Conservation (phyloP, 1,139 yeast species). For the Saccharomyces hybrid region DNA sequence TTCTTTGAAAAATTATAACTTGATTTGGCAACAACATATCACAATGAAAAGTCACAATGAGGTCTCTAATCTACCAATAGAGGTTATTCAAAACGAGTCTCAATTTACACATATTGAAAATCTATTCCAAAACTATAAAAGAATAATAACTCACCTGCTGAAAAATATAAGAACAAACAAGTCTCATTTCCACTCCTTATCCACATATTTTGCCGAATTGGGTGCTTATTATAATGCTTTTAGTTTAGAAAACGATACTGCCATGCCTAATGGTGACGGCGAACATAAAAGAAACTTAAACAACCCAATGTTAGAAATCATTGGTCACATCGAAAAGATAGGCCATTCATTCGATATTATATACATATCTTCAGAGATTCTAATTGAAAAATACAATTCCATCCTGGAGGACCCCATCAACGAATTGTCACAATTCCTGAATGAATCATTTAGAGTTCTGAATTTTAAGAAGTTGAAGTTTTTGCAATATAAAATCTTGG, state of each 20-base stretch:
- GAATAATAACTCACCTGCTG: slow-evolving; percentile 49
- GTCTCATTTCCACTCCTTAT: slow-evolving; percentile 32
- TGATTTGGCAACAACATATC: background rate
- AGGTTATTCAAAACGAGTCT: slow-evolving; percentile 23
- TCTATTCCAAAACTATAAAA: slow-evolving; percentile 52
- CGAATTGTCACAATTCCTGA: slow-evolving; percentile 74
- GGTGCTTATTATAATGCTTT: slow-evolving; percentile 58
- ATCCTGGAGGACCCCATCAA: slow-evolving; percentile 76
- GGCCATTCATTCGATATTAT: slow-evolving; percentile 84
- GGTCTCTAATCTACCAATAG: slow-evolving; percentile 7
- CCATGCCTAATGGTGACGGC: slow-evolving; percentile 11
- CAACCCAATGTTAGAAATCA: slow-evolving; percentile 35
- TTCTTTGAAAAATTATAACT: slow-evolving; percentile 3
- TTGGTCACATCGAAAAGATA: slow-evolving; percentile 53
- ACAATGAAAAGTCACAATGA: slow-evolving; percentile 1
- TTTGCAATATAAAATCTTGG: slow-evolving; percentile 53
- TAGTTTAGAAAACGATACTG: slow-evolving; percentile 52
- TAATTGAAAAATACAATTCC: slow-evolving; percentile 59
- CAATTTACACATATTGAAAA: slow-evolving; percentile 49
- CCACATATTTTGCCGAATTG: slow-evolving; percentile 39
- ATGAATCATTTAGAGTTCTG: slow-evolving; percentile 58
- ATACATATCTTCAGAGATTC: slow-evolving; percentile 62
- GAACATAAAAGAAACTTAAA: slow-evolving; percentile 10
- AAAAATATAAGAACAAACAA: slow-evolving; percentile 53
- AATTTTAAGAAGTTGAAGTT: slow-evolving; percentile 65